Evolutionary conservation across 495 filamentous ascomycete species (phyloP).

Genomic region (Elaphomyces granulatus): DNA sequence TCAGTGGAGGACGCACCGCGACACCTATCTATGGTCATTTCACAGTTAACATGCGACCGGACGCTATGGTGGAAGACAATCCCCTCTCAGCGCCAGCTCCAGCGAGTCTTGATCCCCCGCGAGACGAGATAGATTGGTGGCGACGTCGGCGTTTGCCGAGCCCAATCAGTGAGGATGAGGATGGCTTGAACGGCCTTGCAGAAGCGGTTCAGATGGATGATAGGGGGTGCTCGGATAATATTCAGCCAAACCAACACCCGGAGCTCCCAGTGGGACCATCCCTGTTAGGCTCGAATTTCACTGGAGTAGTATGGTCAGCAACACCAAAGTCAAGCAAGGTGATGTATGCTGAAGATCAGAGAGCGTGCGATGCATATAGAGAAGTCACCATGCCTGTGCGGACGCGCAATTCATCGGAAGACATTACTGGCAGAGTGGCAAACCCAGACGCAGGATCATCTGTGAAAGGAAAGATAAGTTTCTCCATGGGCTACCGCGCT

Average conservation of each 20-base stretch:
- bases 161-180: conserved; percentile 54
- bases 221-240: conserved; percentile 3
- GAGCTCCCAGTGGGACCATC: too few relatives aligned
- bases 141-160: conserved; percentile 49
- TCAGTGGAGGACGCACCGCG: conserved; percentile 21
- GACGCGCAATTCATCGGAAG: too few relatives aligned
- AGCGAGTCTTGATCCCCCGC: conserved; percentile 16
- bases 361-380: too few relatives aligned
- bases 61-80: conserved; percentile 11
- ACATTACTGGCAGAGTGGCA: too few relatives aligned
- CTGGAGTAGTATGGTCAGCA: too few relatives aligned
- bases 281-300: too few relatives aligned
- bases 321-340: too few relatives aligned
- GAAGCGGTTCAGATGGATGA: conserved; percentile 9
- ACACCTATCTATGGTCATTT: conserved; percentile 28
- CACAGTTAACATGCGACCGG: conserved; percentile 13
- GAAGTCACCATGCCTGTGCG: too few relatives aligned
- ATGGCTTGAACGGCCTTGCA: too few relatives aligned
- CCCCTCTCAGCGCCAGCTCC: conserved; percentile 13
- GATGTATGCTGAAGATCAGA: too few relatives aligned
- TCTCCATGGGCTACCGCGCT: conserved; percentile 72
- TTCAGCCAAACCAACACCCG: too few relatives aligned
- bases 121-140: conserved; percentile 27
- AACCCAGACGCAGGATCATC: too few relatives aligned
- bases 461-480: conserved; percentile 45